Percentiles rank a stretch among this genome's conserved stretches.
Conservation (phyloP, 108 stramenopile genomes). For the Cylindrotheca closterium region DNA sequence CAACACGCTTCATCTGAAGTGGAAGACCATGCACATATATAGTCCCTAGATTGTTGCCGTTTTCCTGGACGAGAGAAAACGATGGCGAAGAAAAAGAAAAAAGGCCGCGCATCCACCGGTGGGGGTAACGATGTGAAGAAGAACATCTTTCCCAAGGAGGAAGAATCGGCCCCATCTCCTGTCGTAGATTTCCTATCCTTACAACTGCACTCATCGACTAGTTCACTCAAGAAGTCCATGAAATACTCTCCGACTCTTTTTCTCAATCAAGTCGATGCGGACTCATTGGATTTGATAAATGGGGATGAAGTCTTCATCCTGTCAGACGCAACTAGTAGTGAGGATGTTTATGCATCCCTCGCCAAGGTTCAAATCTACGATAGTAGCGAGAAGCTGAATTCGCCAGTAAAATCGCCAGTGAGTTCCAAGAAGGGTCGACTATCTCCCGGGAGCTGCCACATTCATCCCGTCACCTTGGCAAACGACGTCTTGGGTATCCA, state of each 20-base stretch:
- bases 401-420: conserved; percentile 5
- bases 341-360: background rate
- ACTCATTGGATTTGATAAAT: conserved; percentile 14
- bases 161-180: background rate
- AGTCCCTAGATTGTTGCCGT: too few species aligned
- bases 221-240: conserved; percentile 6
- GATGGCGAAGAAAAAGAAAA: conserved; percentile 44
- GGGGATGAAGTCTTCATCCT: conserved; percentile 21
- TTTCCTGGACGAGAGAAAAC: too few species aligned
- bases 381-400: conserved; percentile 3
- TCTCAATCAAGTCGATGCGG: conserved; percentile 23
- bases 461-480: conserved; percentile 18
- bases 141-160: background rate
- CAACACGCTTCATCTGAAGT: too few species aligned
- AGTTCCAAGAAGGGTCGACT: conserved; percentile 1
- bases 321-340: conserved; percentile 3
- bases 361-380: conserved; percentile 9
- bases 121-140: background rate
- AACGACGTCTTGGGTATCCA: conserved; percentile 1
- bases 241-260: conserved; percentile 17
- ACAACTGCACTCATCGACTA: conserved; percentile 4
- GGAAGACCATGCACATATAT: too few species aligned
- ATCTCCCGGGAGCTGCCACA: conserved; percentile 27
- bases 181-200: background rate
- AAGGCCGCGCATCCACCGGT: conserved; percentile 21